phyloP scores from a whole-genome alignment of 441 rosid species.

The Syzygium syzygioides region DNA sequence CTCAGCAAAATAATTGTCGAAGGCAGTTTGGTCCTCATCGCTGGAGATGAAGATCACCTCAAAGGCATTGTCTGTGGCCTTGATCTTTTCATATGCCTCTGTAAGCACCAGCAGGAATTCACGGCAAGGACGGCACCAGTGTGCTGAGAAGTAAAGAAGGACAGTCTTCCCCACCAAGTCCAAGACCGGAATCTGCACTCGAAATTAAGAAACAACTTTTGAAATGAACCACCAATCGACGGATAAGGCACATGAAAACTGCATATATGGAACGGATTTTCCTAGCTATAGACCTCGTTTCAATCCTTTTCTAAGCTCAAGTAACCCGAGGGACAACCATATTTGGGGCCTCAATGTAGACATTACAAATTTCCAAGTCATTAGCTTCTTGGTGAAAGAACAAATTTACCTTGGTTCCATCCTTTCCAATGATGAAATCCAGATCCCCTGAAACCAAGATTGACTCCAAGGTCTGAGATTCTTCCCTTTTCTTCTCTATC shows the following conservation, averaged over 20 bases:
- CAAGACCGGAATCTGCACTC: slow-evolving; percentile 48
- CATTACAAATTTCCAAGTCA: too few relatives aligned
- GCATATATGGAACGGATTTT: too few relatives aligned
- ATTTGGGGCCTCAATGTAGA: too few relatives aligned
- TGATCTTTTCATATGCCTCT: slow-evolving; percentile 55
- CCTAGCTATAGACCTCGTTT: too few relatives aligned
- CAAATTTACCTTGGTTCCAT: too few relatives aligned
- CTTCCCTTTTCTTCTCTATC: slow-evolving; percentile 1
- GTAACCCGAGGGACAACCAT: too few relatives aligned
- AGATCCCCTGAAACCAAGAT: background rate
- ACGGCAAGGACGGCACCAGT: slow-evolving; percentile 80
- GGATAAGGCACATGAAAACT: too few relatives aligned
- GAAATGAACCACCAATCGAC: background rate
- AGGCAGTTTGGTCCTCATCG: slow-evolving; percentile 52
- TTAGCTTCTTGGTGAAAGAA: too few relatives aligned
- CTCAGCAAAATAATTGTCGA: slow-evolving; percentile 42
- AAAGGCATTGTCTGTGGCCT: slow-evolving; percentile 47
- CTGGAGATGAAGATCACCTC: slow-evolving; percentile 75
- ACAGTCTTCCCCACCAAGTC: slow-evolving; percentile 63
- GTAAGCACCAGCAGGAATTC: slow-evolving; percentile 59
- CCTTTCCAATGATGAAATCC: too few relatives aligned
- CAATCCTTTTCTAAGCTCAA: too few relatives aligned
- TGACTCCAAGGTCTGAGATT: slow-evolving; percentile 3
- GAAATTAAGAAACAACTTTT: background rate
- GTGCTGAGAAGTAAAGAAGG: slow-evolving; percentile 77